These are phyloP conservation scores for Coniochaeta sp. DNA, from an alignment of 2,329 filamentous ascomycete species.

Conservation along the genomic window DNA sequence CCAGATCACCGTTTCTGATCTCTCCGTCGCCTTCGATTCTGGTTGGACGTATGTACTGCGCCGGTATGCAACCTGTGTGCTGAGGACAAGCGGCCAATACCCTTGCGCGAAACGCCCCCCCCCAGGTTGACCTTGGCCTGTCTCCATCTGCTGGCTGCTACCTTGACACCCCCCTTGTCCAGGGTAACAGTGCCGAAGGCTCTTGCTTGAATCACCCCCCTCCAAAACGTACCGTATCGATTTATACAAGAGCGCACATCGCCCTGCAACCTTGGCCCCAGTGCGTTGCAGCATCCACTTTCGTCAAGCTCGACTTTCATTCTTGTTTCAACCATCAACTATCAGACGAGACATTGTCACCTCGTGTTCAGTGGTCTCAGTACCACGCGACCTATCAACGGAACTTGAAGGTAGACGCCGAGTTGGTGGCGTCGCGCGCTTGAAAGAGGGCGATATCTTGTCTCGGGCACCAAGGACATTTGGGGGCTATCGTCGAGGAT, in stretches of 20 bases:
- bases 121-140: conserved; percentile 20
- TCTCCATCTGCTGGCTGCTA: conserved; percentile 9
- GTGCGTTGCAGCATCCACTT: conserved; percentile 19
- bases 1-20: conserved; percentile 26
- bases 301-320: conserved; percentile 18
- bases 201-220: conserved; percentile 40
- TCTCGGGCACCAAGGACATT: not conserved
- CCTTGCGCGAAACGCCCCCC: conserved; percentile 8
- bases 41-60: conserved; percentile 35
- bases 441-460: not conserved
- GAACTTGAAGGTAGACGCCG: not conserved
- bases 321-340: conserved; percentile 17
- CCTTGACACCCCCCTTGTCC: conserved; percentile 29
- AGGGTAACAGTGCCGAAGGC: conserved; percentile 38
- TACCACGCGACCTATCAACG: not conserved
- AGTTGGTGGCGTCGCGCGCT: not conserved
- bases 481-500: not conserved
- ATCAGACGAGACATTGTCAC: conserved; percentile 4
- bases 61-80: conserved; percentile 26
- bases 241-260: conserved; percentile 40
- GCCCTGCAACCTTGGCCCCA: conserved; percentile 31
- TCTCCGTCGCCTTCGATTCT: conserved; percentile 41
- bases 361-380: not conserved
- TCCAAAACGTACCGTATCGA: conserved; percentile 41
- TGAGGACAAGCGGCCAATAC: conserved; percentile 11